Base-by-base conservation (phyloP, 768 basidiomycete genomes). In the Hebeloma cylindrosporum region DNA sequence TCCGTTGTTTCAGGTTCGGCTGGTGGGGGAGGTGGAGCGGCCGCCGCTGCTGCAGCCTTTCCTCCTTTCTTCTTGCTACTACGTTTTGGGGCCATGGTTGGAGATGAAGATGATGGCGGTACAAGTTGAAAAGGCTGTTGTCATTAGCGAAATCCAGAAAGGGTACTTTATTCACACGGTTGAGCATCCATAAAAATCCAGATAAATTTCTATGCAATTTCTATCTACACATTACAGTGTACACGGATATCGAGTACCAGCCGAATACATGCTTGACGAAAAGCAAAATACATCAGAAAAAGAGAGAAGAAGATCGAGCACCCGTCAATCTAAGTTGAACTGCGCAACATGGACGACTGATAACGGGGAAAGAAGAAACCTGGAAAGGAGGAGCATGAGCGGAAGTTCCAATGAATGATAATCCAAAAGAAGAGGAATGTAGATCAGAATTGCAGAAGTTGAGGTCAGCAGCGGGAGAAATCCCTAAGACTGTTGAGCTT, bases 401-500 rank as follows among this genome's bases (percentile, higher is more conserved):
- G 40, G 28, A 40, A 22, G 39, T 20, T 38, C 29, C 40, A 27
- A 36, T 29, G 10, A 22, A 14, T n/a, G 20, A 32, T 6, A 22
- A 29, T 20, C 34, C n/a, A 32, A 21, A 38, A 28, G 20, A 43
- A 45, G 39, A 45, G 45, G 45, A 56, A 56, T 46, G 40, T 39
- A 33, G 42, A 31, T 78, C 77, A 78, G 77, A 59, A 78, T 79
- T 78, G 77, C 77, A 79, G 78, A 79, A 78, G 71, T 71, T 55
- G 49, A 42, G 53, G 56, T 79, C 75, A 74, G 70, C 77, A 78
- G 50, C 48, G 68, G 66, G 67, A 52, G 48, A 43, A 47, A 60
- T 64, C 69, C 68, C 70, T 79, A 66, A 70, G 78, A 78, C 76
- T 79, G 77, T 78, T 79, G 75, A 79, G 77, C 75, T 79, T 79